These are phyloP conservation scores for Vigna mungo DNA, from an alignment of 306 rosid genomes.

Conservation along the genomic window DNA sequence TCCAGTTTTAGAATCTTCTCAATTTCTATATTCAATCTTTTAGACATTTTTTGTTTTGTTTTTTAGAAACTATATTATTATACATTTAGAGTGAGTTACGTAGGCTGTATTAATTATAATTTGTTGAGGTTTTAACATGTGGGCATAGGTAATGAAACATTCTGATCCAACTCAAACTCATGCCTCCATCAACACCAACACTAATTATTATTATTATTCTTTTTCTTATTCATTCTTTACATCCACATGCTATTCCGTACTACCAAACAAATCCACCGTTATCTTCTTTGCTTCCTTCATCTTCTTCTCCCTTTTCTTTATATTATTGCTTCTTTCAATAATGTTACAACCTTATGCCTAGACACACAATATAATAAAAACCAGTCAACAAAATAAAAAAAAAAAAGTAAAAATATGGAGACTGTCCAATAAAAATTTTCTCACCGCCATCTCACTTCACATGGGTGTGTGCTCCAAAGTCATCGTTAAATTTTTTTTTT, in stretches of 20 bases:
- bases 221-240: background rate
- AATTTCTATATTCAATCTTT: too few relatives aligned
- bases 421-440: background rate
- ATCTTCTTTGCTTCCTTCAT: background rate
- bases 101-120: too few relatives aligned
- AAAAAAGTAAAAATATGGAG: background rate
- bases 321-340: background rate
- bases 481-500: too few relatives aligned
- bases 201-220: background rate
- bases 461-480: background rate
- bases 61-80: too few relatives aligned
- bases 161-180: constrained; percentile 5
- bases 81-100: too few relatives aligned
- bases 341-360: constrained; percentile 3
- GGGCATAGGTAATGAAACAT: constrained; percentile 8
- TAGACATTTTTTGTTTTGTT: too few relatives aligned
- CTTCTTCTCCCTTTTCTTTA: background rate
- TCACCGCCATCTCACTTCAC: background rate
- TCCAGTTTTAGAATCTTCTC: too few relatives aligned
- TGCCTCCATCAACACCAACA: too few relatives aligned
- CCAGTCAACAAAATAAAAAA: background rate
- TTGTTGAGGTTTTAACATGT: background rate
- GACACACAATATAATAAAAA: background rate
- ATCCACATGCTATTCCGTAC: constrained; percentile 36
- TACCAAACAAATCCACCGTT: constrained; percentile 35